Base-by-base conservation (phyloP, 441 rosid species). In the Gossypium armourianum region DNA sequence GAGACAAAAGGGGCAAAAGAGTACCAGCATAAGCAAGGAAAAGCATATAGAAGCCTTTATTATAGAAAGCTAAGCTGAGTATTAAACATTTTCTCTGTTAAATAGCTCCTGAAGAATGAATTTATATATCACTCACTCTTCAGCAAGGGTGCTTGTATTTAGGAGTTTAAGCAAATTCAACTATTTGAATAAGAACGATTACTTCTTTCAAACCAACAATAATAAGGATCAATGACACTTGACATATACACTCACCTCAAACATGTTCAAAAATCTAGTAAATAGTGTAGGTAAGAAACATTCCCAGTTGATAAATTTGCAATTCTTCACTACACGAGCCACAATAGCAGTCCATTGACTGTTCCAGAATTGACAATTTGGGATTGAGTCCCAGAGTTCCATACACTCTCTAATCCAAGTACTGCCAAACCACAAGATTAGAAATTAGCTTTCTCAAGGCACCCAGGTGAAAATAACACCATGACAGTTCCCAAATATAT, bases 331-430 rank as follows among this genome's bases (percentile, higher is more conserved):
- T 73, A 90, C 93, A 49, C 97, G 95, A 45, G 97, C 97, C 75
- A 84, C 77, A 52, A 95, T 83, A 81, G 92, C 93, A 74, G 90
- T 75, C 99, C 99, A 95, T 74, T 95, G 99, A 81, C 95, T 81
- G 77, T 92, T 95, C 99, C 99, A 95, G 80, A 95, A 95, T 74
- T 89, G 99, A 79, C 96, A 95, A 79, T 92, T 95, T 45, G 99
- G 97, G 75, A 95, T 80, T 0, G 96, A 83, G 83, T 92, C 95
- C 99, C 99, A 95, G 72, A 90, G 72, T 70, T 80, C 88, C 77
- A 95, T 74, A 74, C 85, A 83, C 79, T 83, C 82, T 77, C 74
- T 77, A 43, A 95, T 81, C 97, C 97, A 88, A 75, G 86, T 86
- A 77, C 99, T 95, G 87, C 74, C 80, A 81, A 67, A 76, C 65